Conservation (phyloP, 495 filamentous ascomycete species). For the Oidiodendron maius region DNA sequence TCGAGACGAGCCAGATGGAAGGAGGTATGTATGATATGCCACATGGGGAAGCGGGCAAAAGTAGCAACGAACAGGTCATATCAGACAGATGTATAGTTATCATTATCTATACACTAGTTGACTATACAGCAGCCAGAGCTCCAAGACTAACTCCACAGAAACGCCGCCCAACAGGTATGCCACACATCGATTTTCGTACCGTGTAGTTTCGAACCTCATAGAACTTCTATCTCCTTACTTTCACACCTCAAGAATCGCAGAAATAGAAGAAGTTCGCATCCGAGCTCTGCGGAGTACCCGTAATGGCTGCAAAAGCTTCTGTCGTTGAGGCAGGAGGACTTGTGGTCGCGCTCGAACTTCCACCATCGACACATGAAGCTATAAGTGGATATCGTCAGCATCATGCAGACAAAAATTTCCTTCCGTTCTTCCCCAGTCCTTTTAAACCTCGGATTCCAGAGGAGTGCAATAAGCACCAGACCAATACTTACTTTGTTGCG, state of each 20-base stretch:
- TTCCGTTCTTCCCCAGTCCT: neutral
- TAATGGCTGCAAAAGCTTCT: neutral
- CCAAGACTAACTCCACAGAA: neutral
- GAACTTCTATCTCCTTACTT: too few relatives aligned
- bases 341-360: neutral
- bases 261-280: neutral
- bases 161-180: neutral
- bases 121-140: neutral
- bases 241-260: constrained; percentile 1
- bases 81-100: too few relatives aligned
- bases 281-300: neutral
- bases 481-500: constrained; percentile 27
- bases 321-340: neutral
- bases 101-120: neutral
- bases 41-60: too few relatives aligned
- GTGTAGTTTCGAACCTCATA: neutral
- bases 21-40: too few relatives aligned
- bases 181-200: neutral
- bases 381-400: neutral
- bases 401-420: neutral
- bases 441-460: neutral
- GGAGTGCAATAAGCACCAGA: neutral
- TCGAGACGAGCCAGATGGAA: too few relatives aligned
- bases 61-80: too few relatives aligned
- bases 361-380: neutral